Base-by-base conservation (phyloP, 768 basidiomycete genomes). In the Rickenella mellea region DNA sequence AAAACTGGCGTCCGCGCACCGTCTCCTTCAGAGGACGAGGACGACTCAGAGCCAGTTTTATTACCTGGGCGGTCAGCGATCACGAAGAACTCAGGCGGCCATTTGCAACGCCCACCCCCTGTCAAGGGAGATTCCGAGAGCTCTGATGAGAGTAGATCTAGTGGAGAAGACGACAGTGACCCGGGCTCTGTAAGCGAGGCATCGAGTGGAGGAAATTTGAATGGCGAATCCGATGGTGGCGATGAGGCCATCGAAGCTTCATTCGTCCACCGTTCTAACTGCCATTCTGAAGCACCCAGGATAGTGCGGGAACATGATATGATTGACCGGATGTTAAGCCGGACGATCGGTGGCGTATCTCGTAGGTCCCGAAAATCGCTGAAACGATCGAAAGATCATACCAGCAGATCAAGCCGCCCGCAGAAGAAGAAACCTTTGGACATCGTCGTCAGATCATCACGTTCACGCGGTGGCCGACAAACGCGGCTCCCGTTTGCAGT, bases 111-210 rank as follows among this genome's bases (percentile, higher is more conserved):
- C 17, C 41, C 38, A 14, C 44, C 56, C 25, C 68, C 72, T 5
- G 66, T 83, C 40, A 72, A 62, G 47, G 82, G 80, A 6, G 83
- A 83, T 48, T 57, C 77, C 1, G 80, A 83, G 53, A 81, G 78
- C 57, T 71, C 71, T 19, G 71, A 73, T 26, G 53, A 60, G n/a
- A n/a, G n/a, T n/a, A 21, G 61, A 59, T 20, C 42, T 1, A 21
- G 42, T 31, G 20, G 28, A 30, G 3, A 33, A 32, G 30, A 42
- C 37, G 30, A 24, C 35, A 12, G 46, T 27, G 21, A 47, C 55
- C 19, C 46, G 39, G 22, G 42, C 54, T 50, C 58, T 45, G 41
- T 57, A 58, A 52, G 43, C 27, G 47, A 39, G 51, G 44, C 22
- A 44, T 49, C 27, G 48, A n/a, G n/a, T n/a, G n/a, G n/a, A n/a